Base-by-base conservation (phyloP, 495 filamentous ascomycete species). In the Lasiosphaeria ovina region DNA sequence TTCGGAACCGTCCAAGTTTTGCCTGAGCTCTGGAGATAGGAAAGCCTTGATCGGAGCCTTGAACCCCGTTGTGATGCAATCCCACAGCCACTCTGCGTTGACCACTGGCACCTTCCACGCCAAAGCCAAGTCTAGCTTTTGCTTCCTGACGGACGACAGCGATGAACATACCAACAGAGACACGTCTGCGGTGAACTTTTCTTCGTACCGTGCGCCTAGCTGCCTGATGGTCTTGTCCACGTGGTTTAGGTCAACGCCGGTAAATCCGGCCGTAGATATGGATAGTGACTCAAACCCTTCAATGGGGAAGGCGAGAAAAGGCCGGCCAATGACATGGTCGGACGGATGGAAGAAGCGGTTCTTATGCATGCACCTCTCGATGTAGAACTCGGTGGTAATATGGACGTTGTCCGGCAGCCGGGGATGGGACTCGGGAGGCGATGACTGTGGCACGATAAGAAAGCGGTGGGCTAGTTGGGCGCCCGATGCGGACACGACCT, bases 371-470 rank as follows among this genome's bases (percentile, higher is more conserved):
- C 93, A 98, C 48, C 85, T 81, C 73, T 98, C 94, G 42, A 98
- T 79, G 86, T 93, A 98, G 81, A 93, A 94, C 63, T 96, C 90
- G 9, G 91, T 97, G 42, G 96, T 88, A 48, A 87, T 72, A 38
- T 75, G 62, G 44, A 81, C 68, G 24, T 70, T 72, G 12, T 69
- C 60, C 1, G 72, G 77, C 1, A 76, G 50, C 3, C 35, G 47
- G 6, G 79, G 78, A 17, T 77, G 76, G 14, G 74, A 68, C 12
- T 78, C 70, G 0, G 75, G 66, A 11, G 66, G 60, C 0, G 77
- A 76, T 7, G 62, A 59, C 45, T 83, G 81, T 14, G 82, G 81
- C 6, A 85, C 76, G n/a, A 85, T 65, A 50, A 81, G 69, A 53
- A 80, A 81, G 0, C 77, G 76, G 54, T 73, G 64, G 3, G 57